phyloP scores from a whole-genome alignment of 2,329 filamentous ascomycete genomes.

The Paraphoma sp. region DNA sequence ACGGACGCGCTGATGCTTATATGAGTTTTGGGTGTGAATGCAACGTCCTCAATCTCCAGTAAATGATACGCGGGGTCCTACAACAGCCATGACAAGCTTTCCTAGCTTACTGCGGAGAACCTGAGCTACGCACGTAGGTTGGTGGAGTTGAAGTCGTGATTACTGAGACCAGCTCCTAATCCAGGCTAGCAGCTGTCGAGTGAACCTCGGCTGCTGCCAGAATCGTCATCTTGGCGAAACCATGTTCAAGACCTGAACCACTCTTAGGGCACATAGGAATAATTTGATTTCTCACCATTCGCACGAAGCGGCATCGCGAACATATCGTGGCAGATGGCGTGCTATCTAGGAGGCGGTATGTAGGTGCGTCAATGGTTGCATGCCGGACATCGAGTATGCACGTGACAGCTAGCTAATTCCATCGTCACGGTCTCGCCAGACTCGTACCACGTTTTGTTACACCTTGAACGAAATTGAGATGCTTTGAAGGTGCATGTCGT shows the following conservation, averaged over 20 bases:
- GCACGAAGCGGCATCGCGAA: conserved; percentile 8
- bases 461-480: conserved; percentile 64
- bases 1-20: too few relatives aligned
- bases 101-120: conserved; percentile 1
- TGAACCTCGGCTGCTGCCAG: conserved; percentile 38
- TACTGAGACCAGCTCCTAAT: conserved; percentile 21
- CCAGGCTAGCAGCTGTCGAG: too few relatives aligned
- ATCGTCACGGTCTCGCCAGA: conserved; percentile 59
- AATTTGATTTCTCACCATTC: conserved; percentile 18
- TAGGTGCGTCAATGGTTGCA: background rate
- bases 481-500: conserved; percentile 65
- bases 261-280: background rate
- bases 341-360: conserved; percentile 71
- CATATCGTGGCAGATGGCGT: conserved; percentile 70
- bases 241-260: background rate
- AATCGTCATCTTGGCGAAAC: conserved; percentile 1
- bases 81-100: background rate
- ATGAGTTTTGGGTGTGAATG: too few relatives aligned
- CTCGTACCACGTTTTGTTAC: conserved; percentile 60
- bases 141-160: conserved; percentile 14
- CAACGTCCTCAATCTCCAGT: background rate
- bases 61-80: background rate
- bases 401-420: background rate
- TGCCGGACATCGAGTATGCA: background rate
- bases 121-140: conserved; percentile 7